A percentile compares a stretch with the other conserved stretches of the same genome.
Conservation (phyloP, 2,329 filamentous ascomycete genomes). For the Nakataea oryzae region DNA sequence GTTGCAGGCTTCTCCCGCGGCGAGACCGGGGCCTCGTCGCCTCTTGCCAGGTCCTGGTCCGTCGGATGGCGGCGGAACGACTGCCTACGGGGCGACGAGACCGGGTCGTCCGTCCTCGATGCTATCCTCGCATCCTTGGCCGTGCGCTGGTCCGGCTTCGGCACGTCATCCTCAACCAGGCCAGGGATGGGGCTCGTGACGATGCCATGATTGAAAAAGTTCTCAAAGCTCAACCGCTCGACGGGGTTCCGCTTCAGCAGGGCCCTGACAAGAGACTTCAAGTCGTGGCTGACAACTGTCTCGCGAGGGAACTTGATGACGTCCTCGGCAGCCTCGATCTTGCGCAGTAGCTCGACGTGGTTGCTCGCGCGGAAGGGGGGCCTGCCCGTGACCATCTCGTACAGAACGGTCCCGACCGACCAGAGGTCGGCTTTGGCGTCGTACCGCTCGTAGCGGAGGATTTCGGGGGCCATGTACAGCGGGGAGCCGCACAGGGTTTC, state of each 20-base stretch:
- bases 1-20: slow-evolving; percentile 33
- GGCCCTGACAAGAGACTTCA: slow-evolving; percentile 71
- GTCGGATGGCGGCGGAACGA: slow-evolving; percentile 29
- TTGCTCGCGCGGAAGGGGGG: slow-evolving; percentile 89
- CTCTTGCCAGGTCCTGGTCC: slow-evolving; percentile 21
- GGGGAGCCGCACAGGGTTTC: slow-evolving; percentile 96
- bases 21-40: slow-evolving; percentile 23
- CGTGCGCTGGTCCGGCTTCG: slow-evolving; percentile 21
- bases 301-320: slow-evolving; percentile 73
- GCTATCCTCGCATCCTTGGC: slow-evolving; percentile 23
- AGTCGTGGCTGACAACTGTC: slow-evolving; percentile 57
- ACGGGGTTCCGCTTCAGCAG: slow-evolving; percentile 79
- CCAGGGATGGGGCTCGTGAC: slow-evolving; percentile 70
- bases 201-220: slow-evolving; percentile 70
- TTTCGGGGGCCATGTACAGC: slow-evolving; percentile 97
- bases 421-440: slow-evolving; percentile 94
- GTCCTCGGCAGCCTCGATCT: slow-evolving; percentile 84
- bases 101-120: slow-evolving; percentile 19
- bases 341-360: slow-evolving; percentile 85
- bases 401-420: slow-evolving; percentile 93
- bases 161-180: slow-evolving; percentile 66
- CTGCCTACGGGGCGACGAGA: slow-evolving; percentile 18
- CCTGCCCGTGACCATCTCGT: slow-evolving; percentile 86
- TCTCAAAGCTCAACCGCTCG: slow-evolving; percentile 75
- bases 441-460: slow-evolving; percentile 92